Conservation (phyloP, 805 yeast species). For the Saturnispora bothae region DNA sequence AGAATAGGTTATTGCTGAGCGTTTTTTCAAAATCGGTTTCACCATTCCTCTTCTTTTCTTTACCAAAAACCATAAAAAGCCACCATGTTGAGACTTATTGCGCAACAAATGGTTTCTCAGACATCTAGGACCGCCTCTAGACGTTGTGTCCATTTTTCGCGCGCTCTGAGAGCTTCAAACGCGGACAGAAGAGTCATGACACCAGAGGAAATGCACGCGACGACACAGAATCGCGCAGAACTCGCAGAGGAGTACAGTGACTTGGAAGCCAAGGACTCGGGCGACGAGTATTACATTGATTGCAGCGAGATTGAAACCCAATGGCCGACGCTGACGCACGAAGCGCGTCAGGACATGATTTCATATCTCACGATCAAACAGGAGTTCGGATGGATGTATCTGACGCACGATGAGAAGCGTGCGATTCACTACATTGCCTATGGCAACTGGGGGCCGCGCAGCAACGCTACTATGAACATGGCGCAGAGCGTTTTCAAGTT, state of each 20-base stretch:
- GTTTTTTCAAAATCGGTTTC: too few relatives aligned
- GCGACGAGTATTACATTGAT: constrained; percentile 24
- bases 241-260: constrained; percentile 3
- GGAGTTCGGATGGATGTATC: constrained; percentile 28
- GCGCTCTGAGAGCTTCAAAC: too few relatives aligned
- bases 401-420: constrained; percentile 42
- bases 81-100: too few relatives aligned
- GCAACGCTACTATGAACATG: constrained; percentile 17
- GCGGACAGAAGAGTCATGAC: too few relatives aligned
- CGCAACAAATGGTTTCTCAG: too few relatives aligned
- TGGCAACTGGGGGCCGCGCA: constrained; percentile 58
- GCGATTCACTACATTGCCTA: constrained; percentile 50
- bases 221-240: constrained; percentile 1
- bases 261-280: constrained; percentile 12
- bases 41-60: too few relatives aligned
- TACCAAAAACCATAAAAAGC: too few relatives aligned
- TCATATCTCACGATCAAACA: constrained; percentile 29
- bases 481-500: constrained; percentile 27
- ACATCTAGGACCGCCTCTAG: too few relatives aligned
- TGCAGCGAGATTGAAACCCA: constrained; percentile 22
- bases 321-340: constrained; percentile 27
- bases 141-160: too few relatives aligned
- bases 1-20: too few relatives aligned
- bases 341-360: constrained; percentile 27
- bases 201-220: neutral